A percentile compares a stretch with the other conserved stretches of the same genome.
phyloP scores from a whole-genome alignment of 768 basidiomycete species.

The Amanita subjunquillea region DNA sequence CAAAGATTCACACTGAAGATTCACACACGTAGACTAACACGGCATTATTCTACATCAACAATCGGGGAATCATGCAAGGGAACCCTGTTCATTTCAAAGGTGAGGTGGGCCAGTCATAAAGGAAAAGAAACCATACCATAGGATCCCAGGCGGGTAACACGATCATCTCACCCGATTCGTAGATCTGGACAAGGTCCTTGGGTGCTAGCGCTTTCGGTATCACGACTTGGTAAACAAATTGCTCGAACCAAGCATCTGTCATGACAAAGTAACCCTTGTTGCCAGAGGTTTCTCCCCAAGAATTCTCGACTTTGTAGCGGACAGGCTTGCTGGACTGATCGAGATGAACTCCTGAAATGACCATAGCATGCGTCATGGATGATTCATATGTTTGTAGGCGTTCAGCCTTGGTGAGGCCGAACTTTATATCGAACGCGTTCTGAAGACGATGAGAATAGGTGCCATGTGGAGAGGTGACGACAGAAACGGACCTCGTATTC shows the following conservation, averaged over 20 bases:
- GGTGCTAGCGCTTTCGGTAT: constrained; percentile 73
- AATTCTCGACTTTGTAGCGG: constrained; percentile 96
- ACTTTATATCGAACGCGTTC: constrained; percentile 74
- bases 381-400: constrained; percentile 77
- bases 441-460: constrained; percentile 16
- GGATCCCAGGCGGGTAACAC: constrained; percentile 91
- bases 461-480: not conserved
- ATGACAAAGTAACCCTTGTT: constrained; percentile 88
- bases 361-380: constrained; percentile 93
- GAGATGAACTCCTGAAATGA: constrained; percentile 87
- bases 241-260: constrained; percentile 87
- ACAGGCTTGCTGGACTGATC: constrained; percentile 65
- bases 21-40: not conserved
- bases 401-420: constrained; percentile 78
- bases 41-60: too few species aligned
- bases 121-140: constrained; percentile 42
- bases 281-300: constrained; percentile 73
- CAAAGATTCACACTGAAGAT: too few species aligned
- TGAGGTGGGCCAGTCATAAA: not conserved
- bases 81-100: constrained; percentile 11
- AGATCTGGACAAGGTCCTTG: constrained; percentile 72
- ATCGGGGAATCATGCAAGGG: constrained; percentile 13
- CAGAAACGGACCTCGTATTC: constrained; percentile 57
- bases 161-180: constrained; percentile 51
- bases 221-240: constrained; percentile 94